These are phyloP conservation scores for Carnegiea gigantea DNA, from an alignment of 179 eudicot species.

Conservation along the genomic window DNA sequence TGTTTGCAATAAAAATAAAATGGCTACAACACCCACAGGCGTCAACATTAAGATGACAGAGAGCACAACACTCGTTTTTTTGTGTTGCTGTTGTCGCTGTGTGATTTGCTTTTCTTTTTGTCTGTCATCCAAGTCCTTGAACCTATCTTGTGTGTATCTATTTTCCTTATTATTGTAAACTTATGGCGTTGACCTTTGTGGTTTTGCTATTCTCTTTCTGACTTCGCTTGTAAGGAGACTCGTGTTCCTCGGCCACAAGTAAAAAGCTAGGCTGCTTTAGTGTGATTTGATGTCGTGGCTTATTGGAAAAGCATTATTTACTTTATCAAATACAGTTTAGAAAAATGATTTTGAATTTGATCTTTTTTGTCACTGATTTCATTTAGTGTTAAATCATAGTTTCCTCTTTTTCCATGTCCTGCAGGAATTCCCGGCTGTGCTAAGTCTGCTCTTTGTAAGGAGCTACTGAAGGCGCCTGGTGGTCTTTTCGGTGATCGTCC, in stretches of 20 bases:
- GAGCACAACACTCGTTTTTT: no score
- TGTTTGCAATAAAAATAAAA: no score
- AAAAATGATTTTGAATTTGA: neutral
- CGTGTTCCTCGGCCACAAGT: neutral
- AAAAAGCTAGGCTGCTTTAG: neutral
- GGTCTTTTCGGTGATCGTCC: constrained; percentile 76
- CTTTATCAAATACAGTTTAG: neutral
- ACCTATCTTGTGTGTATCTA: no score
- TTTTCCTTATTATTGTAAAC: no score
- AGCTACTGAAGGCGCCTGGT: constrained; percentile 53
- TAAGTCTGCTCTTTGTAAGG: constrained; percentile 89
- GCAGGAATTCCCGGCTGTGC: constrained; percentile 84
- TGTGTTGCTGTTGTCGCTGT: no score
- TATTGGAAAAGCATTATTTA: neutral
- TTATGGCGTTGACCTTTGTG: no score
- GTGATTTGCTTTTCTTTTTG: no score
- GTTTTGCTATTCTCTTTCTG: no score
- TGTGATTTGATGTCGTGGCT: neutral
- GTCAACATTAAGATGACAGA: no score
- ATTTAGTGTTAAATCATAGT: neutral
- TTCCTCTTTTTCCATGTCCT: neutral
- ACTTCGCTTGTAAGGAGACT: no score
- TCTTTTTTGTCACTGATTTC: neutral
- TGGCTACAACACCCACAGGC: no score
- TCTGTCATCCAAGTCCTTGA: no score